Evolutionary conservation across 257 asterid genomes (phyloP), one percentile per base, ranked within the genome.

Genomic region (Buddleja alternifolia): DNA sequence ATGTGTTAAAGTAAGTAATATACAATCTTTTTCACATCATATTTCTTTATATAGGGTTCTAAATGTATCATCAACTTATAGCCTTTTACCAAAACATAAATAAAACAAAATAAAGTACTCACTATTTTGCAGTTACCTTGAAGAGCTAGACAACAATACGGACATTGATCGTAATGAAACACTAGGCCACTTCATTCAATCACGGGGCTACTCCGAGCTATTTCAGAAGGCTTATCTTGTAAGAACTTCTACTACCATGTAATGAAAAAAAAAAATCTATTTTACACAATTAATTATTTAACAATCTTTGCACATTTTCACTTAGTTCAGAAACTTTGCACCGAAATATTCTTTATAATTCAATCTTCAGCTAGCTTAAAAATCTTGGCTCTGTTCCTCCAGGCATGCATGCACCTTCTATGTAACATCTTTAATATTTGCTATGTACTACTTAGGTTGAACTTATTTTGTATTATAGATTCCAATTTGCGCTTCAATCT

Each of bases 211-310:
- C 72, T 90, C 99, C 0, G 90, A 90, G 78, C 65, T 93, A 32
- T 93, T 93, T 71, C 91, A 82, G 79, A 85, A 86, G 79, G 99
- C 99, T 58, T 93, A 93, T 80, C 87, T 93, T 67, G 99, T 93
- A 78, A 90, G 95, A 40, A 42, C 14, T 42, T 4, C 8, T 42
- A 42, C 7, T 4, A 42, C 3, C 48, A 4, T 45, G 44, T n/a
- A n/a, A n/a, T n/a, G n/a, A n/a, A n/a, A 29, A 29, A 5, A 29
- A 29, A 1, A 1, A 29, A 5, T 29, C 34, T 29, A 29, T 29
- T 29, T 29, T 29, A 29, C 5, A 5, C 34, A 29, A 2, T 29
- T 5, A 29, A 29, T 29, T 29, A 29, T 29, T 29, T 5, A 5
- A 29, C 34, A 29, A 29, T n/a, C n/a, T n/a, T n/a, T n/a, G n/a